Conservation (phyloP, 768 basidiomycete genomes). For the Rhodocollybia butyracea region DNA sequence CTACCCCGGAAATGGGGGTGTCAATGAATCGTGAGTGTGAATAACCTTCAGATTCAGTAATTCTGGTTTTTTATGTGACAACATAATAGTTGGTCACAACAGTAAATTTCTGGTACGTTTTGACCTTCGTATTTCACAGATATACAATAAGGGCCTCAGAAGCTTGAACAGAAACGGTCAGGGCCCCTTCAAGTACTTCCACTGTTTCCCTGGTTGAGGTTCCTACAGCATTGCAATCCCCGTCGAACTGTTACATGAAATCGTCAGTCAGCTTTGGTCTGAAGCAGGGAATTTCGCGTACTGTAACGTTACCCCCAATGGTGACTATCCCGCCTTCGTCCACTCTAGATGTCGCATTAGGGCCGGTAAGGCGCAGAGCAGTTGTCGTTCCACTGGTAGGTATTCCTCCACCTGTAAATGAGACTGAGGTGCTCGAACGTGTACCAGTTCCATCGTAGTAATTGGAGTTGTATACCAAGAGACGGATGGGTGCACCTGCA, state of each 20-base stretch:
- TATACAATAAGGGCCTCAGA: conserved; percentile 36
- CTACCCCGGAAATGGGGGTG: too few species aligned
- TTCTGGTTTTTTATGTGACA: too few species aligned
- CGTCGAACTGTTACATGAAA: conserved; percentile 16
- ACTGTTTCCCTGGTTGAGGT: conserved; percentile 23
- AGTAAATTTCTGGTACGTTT: too few species aligned
- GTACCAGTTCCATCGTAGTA: conserved; percentile 31
- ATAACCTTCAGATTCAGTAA: too few species aligned
- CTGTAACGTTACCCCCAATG: conserved; percentile 28
- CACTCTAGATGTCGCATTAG: conserved; percentile 26
- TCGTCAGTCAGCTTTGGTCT: not conserved
- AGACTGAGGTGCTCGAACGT: conserved; percentile 23
- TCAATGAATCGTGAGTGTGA: too few species aligned
- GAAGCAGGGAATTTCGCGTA: not conserved
- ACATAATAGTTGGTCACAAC: too few species aligned
- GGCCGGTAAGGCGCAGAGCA: conserved; percentile 31
- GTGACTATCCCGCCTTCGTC: conserved; percentile 29
- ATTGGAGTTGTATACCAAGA: conserved; percentile 32
- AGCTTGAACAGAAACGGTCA: conserved; percentile 26
- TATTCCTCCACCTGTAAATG: conserved; percentile 23
- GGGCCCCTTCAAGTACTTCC: conserved; percentile 15
- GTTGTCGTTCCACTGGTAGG: conserved; percentile 15
- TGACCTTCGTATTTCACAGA: too few species aligned
- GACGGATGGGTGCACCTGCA: conserved; percentile 20
- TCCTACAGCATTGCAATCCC: conserved; percentile 21